Base-by-base conservation (phyloP, 176 grass and related monocot genomes). In the Oryza australiensis region DNA sequence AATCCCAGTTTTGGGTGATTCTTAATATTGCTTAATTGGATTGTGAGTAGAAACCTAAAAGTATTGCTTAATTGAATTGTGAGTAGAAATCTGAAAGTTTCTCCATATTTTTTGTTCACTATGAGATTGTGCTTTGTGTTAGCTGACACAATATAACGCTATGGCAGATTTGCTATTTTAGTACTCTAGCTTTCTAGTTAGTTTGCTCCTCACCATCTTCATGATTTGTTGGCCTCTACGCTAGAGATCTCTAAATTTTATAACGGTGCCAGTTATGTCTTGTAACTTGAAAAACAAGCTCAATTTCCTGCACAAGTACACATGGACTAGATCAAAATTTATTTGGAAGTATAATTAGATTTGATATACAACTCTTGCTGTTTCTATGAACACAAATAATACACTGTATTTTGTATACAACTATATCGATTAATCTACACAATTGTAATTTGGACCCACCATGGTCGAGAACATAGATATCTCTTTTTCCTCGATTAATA, bases 81-180 rank as follows among this genome's bases (percentile, higher is more conserved):
- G 15, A 72, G 13, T 37, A 22, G 22, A 24, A 69, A 24, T 15
- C 72, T 26, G 51, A 34, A 68, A 68, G 8, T n/a, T 82, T 73
- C 35, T 53, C 9, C 5, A 9, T 51, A 66, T 73, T 20, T 65
- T 65, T 72, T 7, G 1, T 64, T 70, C 45, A 35, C 8, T 27
- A 32, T 71, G n/a, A 16, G 72, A 70, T 46, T 71, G 38, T 77
- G 45, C 18, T 65, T 67, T 80, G 24, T 74, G 22, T 23, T 20
- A 13, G 32, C 59, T 41, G 45, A 16, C 18, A 20, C 53, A 41
- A 24, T 67, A 12, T 81, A 35, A 60, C 37, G 16, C 24, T 59
- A n/a, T 57, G 68, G 37, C 4, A 55, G 22, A 48, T 48, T 68
- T 1, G 45, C 16, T 33, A 3, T 53, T 66, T 32, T 34, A 68